These are phyloP conservation scores for Agaricus bisporus DNA, from an alignment of 768 basidiomycete species.

Conservation along the genomic window DNA sequence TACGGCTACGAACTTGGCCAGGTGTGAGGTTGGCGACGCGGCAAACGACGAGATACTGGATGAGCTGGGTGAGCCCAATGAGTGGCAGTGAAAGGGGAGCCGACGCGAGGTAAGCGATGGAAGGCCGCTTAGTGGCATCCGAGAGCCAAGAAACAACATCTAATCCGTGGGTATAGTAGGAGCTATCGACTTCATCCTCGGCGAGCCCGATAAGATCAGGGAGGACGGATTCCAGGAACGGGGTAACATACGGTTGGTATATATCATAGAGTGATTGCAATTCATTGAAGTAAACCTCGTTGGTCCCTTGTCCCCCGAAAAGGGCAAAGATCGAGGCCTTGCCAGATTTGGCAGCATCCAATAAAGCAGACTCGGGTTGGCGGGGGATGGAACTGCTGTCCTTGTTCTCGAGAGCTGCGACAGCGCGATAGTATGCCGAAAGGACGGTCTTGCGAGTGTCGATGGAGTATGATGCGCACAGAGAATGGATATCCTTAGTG, in stretches of 20 bases:
- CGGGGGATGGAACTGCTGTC: constrained; percentile 50
- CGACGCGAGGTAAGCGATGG: constrained; percentile 83
- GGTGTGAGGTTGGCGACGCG: constrained; percentile 72
- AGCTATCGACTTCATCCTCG: constrained; percentile 46
- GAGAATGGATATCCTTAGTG: constrained; percentile 72
- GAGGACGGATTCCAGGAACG: constrained; percentile 63
- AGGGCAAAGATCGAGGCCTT: constrained; percentile 82
- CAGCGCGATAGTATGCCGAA: constrained; percentile 71
- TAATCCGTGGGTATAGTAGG: constrained; percentile 77
- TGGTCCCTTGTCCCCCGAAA: constrained; percentile 97
- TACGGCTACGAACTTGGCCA: constrained; percentile 67
- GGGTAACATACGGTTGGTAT: constrained; percentile 80
- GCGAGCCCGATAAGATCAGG: constrained; percentile 66
- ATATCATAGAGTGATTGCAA: constrained; percentile 86
- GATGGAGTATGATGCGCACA: constrained; percentile 67
- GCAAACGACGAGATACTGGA: constrained; percentile 83
- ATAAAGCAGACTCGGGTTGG: constrained; percentile 60
- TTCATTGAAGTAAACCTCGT: constrained; percentile 98
- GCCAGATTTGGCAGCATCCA: constrained; percentile 53
- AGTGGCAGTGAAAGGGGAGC: constrained; percentile 92
- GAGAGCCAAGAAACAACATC: constrained; percentile 83
- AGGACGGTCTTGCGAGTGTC: constrained; percentile 76
- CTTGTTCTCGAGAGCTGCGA: constrained; percentile 59
- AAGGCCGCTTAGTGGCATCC: constrained; percentile 62
- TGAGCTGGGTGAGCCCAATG: constrained; percentile 93